phyloP scores from a whole-genome alignment of 441 rosid species.

The Erodium chrysanthum region DNA sequence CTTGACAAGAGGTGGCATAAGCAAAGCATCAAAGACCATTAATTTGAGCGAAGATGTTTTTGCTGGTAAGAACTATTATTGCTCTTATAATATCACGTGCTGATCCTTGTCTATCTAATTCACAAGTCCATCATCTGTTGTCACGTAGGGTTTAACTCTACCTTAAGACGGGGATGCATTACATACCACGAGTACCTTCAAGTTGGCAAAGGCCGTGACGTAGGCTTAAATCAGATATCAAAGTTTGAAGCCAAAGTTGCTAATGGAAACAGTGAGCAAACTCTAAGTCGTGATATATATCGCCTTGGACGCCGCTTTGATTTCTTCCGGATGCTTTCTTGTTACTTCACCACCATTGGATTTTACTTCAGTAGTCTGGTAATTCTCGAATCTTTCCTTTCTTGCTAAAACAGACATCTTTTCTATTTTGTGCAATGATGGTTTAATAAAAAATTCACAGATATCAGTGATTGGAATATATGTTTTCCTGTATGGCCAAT shows the following conservation, averaged over 20 bases:
- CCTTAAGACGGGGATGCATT: constrained; percentile 65
- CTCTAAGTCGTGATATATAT: constrained; percentile 81
- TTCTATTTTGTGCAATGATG: background rate
- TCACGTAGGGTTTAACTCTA: constrained; percentile 66
- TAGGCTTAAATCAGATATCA: constrained; percentile 90
- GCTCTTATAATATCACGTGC: constrained; percentile 10
- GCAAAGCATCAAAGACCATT: constrained; percentile 92
- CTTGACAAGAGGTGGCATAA: constrained; percentile 92
- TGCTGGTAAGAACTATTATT: constrained; percentile 48
- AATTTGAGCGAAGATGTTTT: constrained; percentile 92
- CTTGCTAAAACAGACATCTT: background rate
- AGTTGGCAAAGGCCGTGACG: constrained; percentile 98
- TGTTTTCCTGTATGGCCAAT: constrained; percentile 89
- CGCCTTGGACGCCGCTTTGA: constrained; percentile 85
- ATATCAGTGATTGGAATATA: constrained; percentile 75
- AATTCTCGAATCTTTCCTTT: constrained; percentile 17
- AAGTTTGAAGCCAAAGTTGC: constrained; percentile 97
- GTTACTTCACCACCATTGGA: constrained; percentile 94
- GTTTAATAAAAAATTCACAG: constrained; percentile 29
- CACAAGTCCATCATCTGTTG: constrained; percentile 17
- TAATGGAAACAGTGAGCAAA: constrained; percentile 93
- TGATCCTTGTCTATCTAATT: constrained; percentile 14
- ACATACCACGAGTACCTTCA: constrained; percentile 85
- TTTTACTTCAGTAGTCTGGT: constrained; percentile 92
- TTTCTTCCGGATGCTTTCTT: constrained; percentile 93